These are phyloP conservation scores for Betula pendula DNA, from an alignment of 306 rosid species.

Conservation along the genomic window DNA sequence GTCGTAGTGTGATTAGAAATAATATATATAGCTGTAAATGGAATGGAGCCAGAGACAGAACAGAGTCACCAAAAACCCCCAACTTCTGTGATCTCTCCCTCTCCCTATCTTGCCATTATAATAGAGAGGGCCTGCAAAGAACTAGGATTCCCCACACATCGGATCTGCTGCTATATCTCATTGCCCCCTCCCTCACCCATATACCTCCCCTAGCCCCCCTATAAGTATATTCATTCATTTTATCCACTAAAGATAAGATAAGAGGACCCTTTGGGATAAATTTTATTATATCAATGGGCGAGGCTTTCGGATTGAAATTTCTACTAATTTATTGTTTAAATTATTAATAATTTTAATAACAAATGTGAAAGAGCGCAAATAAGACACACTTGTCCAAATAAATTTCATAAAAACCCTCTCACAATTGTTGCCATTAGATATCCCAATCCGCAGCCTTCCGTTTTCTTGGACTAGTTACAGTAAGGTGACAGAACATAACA, in stretches of 20 bases:
- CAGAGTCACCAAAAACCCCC: constrained; percentile 14
- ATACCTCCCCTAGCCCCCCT: constrained; percentile 26
- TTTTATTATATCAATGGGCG: constrained; percentile 15
- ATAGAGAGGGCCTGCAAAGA: constrained; percentile 38
- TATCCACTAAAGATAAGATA: constrained; percentile 45
- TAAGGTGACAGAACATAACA: neutral
- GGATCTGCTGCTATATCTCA: constrained; percentile 57
- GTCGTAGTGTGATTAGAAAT: constrained; percentile 21
- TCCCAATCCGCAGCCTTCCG: neutral
- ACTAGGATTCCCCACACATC: constrained; percentile 58
- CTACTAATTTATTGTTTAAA: no score
- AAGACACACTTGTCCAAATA: no score
- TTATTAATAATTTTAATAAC: no score
- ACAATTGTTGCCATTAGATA: no score
- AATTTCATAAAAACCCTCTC: no score
- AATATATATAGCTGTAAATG: constrained; percentile 29
- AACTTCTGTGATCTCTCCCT: neutral
- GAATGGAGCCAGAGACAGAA: constrained; percentile 34
- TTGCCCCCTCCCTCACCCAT: constrained; percentile 38
- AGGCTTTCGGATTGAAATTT: neutral
- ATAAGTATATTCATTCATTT: constrained; percentile 39
- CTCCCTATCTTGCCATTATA: constrained; percentile 10
- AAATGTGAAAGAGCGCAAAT: no score
- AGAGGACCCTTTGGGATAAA: constrained; percentile 30
- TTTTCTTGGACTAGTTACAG: constrained; percentile 9